Base-by-base conservation (phyloP, 75 land plant genomes). In the Picea glauca region DNA sequence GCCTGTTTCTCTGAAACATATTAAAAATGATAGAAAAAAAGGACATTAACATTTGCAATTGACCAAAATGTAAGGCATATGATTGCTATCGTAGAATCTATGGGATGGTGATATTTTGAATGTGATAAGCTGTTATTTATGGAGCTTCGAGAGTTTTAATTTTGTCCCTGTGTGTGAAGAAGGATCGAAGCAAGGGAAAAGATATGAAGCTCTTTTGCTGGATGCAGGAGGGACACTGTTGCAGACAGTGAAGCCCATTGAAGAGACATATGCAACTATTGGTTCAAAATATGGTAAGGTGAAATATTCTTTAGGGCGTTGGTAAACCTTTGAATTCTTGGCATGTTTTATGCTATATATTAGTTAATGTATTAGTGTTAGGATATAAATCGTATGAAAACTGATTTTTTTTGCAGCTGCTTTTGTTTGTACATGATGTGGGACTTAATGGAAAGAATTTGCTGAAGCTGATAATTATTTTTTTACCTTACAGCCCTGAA, bases 161-260 rank as follows among this genome's bases (percentile, higher is more conserved):
- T 18, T 61, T 61, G 63, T 61, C 21, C 63, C 0, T 31, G 33
- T 56, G 58, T 26, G 2, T 74, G 26, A 23, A 57, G 82, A 11
- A 74, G 74, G 56, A 64, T 38, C 57, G 30, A 60, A 66, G 43
- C 59, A 59, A 35, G 60, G 76, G 50, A 89, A 76, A 76, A 72
- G 82, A 32, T 91, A 85, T 18, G 89, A 92, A 32, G 98, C 84
- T 15, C 76, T 96, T 76, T 72, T 96, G 60, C 40, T 96, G 78
- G 98, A 96, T 77, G 91, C 93, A 17, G 94, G 93, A 31, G 98
- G 98, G 35, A 96, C 98, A 9, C 88, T 96, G 46, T 82, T 96
- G 81, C 94, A 92, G 80, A 78, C 93, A 50, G 80, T 91, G 18
- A 78, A 76, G 78, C 98, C 98, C 18, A 96, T 96, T 30, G 90